These are phyloP conservation scores for Phytophthora pinifolia DNA, from an alignment of 352 stramenopile species.

Conservation along the genomic window DNA sequence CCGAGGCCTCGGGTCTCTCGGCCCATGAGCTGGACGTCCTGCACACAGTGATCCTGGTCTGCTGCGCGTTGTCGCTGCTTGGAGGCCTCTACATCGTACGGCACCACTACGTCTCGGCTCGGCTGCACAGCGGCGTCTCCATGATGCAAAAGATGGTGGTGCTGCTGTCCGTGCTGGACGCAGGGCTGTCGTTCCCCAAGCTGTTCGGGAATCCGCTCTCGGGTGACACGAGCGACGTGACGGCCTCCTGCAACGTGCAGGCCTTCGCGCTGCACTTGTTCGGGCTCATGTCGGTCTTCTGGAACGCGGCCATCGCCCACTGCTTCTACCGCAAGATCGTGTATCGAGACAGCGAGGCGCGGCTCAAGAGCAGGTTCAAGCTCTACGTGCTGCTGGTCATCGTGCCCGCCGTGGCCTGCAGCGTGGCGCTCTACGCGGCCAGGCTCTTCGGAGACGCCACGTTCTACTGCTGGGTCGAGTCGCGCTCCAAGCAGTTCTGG, in stretches of 20 bases:
- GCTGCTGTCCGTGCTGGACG: constrained; percentile 66
- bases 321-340: constrained; percentile 76
- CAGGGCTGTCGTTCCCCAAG: constrained; percentile 52
- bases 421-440: constrained; percentile 40
- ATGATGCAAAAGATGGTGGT: constrained; percentile 75
- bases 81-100: constrained; percentile 52
- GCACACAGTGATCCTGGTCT: constrained; percentile 38
- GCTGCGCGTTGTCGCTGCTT: constrained; percentile 43
- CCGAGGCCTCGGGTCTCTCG: constrained; percentile 21
- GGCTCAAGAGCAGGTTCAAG: constrained; percentile 58
- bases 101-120: constrained; percentile 39
- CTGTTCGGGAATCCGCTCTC: constrained; percentile 40
- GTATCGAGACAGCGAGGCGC: constrained; percentile 59
- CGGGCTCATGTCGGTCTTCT: constrained; percentile 64
- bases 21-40: constrained; percentile 28
- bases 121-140: constrained; percentile 35
- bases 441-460: constrained; percentile 41
- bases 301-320: constrained; percentile 71
- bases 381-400: constrained; percentile 56
- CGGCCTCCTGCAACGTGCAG: constrained; percentile 45
- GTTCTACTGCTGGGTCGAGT: constrained; percentile 81
- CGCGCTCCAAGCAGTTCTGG: constrained; percentile 50
- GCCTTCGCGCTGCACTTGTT: constrained; percentile 53
- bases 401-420: constrained; percentile 41
- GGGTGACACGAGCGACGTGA: constrained; percentile 9